Percentiles rank a stretch among this genome's conserved stretches.
Evolutionary conservation across 192 early-diverging fungal genomes (phyloP).

Genomic region (Coemansia guatemalensis): DNA sequence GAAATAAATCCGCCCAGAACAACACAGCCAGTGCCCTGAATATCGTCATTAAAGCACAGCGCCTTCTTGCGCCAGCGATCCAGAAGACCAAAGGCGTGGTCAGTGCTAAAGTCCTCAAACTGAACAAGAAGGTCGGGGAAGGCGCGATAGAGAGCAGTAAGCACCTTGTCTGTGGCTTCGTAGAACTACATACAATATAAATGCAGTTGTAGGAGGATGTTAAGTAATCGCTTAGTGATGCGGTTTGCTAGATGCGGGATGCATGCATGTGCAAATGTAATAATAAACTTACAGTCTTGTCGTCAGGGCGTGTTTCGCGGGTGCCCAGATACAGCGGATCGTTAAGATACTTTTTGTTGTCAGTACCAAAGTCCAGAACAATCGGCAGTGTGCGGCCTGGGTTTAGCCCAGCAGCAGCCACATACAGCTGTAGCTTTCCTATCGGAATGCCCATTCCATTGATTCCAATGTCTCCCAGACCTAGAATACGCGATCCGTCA

Average conservation of each 20-base stretch:
- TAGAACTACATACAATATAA: too few relatives aligned
- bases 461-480: constrained; percentile 90
- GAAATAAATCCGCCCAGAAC: constrained; percentile 91
- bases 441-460: constrained; percentile 95
- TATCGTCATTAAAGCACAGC: constrained; percentile 87
- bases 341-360: constrained; percentile 73
- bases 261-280: too few relatives aligned
- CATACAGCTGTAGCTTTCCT: constrained; percentile 91
- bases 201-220: too few relatives aligned
- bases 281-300: too few relatives aligned
- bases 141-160: too few relatives aligned
- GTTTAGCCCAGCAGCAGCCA: constrained; percentile 79
- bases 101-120: constrained; percentile 95
- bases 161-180: too few relatives aligned
- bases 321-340: constrained; percentile 79
- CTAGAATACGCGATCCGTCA: constrained; percentile 90
- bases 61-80: constrained; percentile 72
- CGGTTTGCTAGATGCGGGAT: too few relatives aligned
- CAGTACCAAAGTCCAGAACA: constrained; percentile 89
- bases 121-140: constrained; percentile 84
- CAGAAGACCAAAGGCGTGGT: constrained; percentile 86
- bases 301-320: too few relatives aligned
- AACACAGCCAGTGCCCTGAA: constrained; percentile 74
- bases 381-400: constrained; percentile 85
- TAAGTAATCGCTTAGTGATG: too few relatives aligned